Evolutionary conservation across 331 rosid species (phyloP), one percentile per base, ranked within the genome.

Genomic region (Prunus yedoensis): DNA sequence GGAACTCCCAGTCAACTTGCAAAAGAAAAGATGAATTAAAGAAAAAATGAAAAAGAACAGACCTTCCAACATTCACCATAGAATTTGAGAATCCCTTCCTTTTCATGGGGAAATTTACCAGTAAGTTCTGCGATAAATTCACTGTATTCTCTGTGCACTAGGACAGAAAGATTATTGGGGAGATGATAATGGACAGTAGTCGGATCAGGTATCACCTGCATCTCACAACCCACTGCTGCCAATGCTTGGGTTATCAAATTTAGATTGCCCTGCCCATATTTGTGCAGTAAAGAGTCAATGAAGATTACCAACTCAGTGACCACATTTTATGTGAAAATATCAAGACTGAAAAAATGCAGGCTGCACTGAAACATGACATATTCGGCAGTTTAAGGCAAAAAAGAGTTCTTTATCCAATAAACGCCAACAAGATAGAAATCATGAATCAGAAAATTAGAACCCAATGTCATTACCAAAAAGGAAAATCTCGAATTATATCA

Each of bases 21-120:
- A 74, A 69, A 60, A 7, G 14, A 84, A 64, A 52, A 30, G 73
- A 38, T 16, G 3, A 66, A 66, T 46, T 25, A 21, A n/a, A 13
- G 13, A 1, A 69, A 35, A 57, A 49, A 62, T 43, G 25, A 8
- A 20, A 73, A 60, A 53, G 28, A 58, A 57, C 77, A 82, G 80
- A 94, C 99, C 99, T 92, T 90, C 99, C 99, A 94, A 84, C 97
- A 94, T 80, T 79, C 95, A 45, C 96, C 74, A 41, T 89, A 94
- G 90, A 94, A 94, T 74, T 94, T 87, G 70, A 86, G 81, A 78
- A 90, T 90, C 61, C 98, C 98, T 49, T 94, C 87, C 90, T 88
- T 91, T 75, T 94, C 98, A 64, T 94, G 94, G 57, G 97, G 94
- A 75, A 90, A 94, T 70, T 84, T 80, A 84, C 69, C 3, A 8